phyloP scores from a whole-genome alignment of 2,329 filamentous ascomycete species.

The Venturiaceae sp. region DNA sequence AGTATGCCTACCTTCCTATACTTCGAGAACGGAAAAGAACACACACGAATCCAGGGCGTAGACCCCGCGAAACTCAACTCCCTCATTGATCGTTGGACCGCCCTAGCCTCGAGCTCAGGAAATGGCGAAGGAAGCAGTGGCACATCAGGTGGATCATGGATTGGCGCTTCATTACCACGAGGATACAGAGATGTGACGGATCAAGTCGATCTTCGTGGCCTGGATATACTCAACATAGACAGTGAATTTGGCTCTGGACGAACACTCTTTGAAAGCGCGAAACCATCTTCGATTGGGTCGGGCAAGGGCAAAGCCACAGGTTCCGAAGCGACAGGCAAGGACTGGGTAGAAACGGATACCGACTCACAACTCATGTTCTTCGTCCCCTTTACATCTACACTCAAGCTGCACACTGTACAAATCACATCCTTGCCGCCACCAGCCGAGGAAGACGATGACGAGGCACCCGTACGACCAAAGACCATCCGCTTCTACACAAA shows the following conservation, averaged over 20 bases:
- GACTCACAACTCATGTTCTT: constrained; percentile 95
- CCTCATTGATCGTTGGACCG: constrained; percentile 46
- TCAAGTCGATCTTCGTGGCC: constrained; percentile 65
- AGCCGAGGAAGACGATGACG: constrained; percentile 46
- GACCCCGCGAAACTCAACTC: constrained; percentile 31
- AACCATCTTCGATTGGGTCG: constrained; percentile 43
- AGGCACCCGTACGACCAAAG: constrained; percentile 69
- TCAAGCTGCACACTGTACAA: constrained; percentile 82
- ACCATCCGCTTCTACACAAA: constrained; percentile 83
- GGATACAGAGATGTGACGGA: constrained; percentile 78
- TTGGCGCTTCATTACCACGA: constrained; percentile 63
- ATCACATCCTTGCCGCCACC: constrained; percentile 68
- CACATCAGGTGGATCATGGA: constrained; percentile 47
- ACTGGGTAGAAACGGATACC: constrained; percentile 94
- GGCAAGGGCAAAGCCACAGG: constrained; percentile 38
- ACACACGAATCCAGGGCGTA: constrained; percentile 63
- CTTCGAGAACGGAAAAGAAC: constrained; percentile 56
- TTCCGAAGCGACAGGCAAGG: constrained; percentile 31
- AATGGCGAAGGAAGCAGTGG: constrained; percentile 30
- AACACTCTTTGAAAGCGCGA: constrained; percentile 59
- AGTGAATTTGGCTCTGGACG: constrained; percentile 63
- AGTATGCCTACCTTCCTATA: constrained; percentile 88
- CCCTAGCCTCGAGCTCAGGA: constrained; percentile 61
- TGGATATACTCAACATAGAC: constrained; percentile 84
- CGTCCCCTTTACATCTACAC: constrained; percentile 74